Base-by-base conservation (phyloP, 352 stramenopile genomes). In the Paralagenidium karlingii region DNA sequence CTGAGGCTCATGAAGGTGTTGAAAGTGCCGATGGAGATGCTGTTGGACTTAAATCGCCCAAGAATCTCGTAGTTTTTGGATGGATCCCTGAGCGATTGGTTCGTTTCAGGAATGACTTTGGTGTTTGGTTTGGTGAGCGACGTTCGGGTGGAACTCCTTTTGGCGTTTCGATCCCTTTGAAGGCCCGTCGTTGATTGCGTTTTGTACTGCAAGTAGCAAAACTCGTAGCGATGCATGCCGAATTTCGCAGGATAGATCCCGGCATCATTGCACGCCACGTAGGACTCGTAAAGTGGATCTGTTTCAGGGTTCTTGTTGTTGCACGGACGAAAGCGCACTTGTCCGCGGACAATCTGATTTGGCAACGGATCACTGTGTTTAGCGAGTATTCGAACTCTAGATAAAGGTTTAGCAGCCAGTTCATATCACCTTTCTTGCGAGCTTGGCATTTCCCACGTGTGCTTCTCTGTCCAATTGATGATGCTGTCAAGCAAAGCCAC, bases 201-300 rank as follows among this genome's bases (percentile, higher is more conserved):
- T 2, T 40, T 43, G 37, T 66, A 65, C 0, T 58, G 58, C 10
- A 81, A 27, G 42, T 81, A 81, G 31, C 40, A 68, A 34, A 81
- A 81, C 36, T 81, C 60, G 39, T 75, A 81, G 4, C 45, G 53
- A 9, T 77, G 63, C 15, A 81, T 47, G 5, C 67, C 67, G 36
- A 73, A 77, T 44, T 77, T 81, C 29, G 63, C 60, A 38, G 71
- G 63, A 26, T 75, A 77, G 20, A 81, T 81, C 6, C 67, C 63
- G 1, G 45, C 67, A 8, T 61, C 49, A 27, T 81, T 81, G 20
- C 67, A 63, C 26, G 70, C 71, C 2, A 71, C 28, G 18, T 74
- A 77, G 1, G 41, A 45, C 15, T 81, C 63, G 16, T 50, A 60
- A 3, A 37, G 24, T 5, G 38, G 34, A 12, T 60, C 30, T 3